These are phyloP conservation scores for Talaromyces ruber DNA, from an alignment of 495 filamentous ascomycete genomes.

Conservation along the genomic window DNA sequence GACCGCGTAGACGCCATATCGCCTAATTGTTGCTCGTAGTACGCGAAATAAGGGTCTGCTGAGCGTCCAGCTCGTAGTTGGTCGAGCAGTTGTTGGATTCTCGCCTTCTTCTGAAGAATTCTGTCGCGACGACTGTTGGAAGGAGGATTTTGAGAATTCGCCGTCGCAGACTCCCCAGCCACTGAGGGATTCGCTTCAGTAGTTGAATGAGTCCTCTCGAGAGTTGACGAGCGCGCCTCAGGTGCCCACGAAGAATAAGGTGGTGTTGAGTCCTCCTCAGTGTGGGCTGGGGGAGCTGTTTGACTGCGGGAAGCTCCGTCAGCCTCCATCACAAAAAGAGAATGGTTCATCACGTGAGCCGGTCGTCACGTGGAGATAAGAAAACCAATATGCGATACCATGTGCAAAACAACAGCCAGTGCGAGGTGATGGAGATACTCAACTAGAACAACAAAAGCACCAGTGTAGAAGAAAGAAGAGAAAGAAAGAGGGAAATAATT, in stretches of 20 bases:
- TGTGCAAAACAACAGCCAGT: not conserved
- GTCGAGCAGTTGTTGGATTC: not conserved
- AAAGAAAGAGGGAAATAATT: not conserved
- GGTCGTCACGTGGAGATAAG: not conserved
- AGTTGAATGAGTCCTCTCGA: not conserved
- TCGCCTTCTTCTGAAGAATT: not conserved
- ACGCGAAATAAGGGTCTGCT: not conserved
- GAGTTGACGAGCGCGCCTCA: not conserved
- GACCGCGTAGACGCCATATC: slow-evolving; percentile 21
- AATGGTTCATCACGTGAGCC: not conserved
- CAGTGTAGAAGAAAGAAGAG: not conserved
- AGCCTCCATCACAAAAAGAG: not conserved
- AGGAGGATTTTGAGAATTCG: not conserved
- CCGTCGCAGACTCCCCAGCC: not conserved
- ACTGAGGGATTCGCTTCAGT: not conserved
- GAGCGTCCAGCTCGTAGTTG: not conserved
- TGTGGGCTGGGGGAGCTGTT: not conserved
- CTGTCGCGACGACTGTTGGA: not conserved
- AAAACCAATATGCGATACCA: not conserved
- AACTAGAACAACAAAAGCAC: not conserved
- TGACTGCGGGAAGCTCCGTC: not conserved
- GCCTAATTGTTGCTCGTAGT: not conserved
- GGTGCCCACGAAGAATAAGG: not conserved
- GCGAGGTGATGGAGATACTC: not conserved
- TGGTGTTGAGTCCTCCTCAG: too few species aligned